Evolutionary conservation across 2,329 filamentous ascomycete genomes (phyloP), one percentile per base, ranked within the genome.

Genomic region (Trichophyton rubrum): DNA sequence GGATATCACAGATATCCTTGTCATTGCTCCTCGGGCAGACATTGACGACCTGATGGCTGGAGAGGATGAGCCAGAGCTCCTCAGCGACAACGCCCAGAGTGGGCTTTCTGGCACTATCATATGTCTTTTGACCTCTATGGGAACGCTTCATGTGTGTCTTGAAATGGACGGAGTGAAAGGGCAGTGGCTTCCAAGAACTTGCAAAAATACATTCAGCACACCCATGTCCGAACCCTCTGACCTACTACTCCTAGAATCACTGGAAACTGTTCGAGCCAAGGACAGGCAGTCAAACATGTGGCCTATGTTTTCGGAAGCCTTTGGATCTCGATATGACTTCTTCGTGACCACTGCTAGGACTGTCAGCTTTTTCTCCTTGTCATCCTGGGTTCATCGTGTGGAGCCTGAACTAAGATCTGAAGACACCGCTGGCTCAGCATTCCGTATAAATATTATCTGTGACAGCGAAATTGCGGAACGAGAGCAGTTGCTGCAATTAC

Each of bases 121-220:
- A 5, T 84, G 81, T 66, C 69, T 86, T 8, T 75, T 81, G 15
- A 84, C 81, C 2, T 78, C 76, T 38, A 77, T 75, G 22, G 79
- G 79, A 51, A 76, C 80, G 60, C 74, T 86, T 6, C 80, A 84
- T 64, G 70, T 85, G 35, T 85, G 80, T 63, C 74, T 86, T 30
- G 82, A 86, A 64, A 69, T 85, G 35, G 80, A 85, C 58, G 83
- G 82, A 0, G 78, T 86, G 2, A 78, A 84, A 65, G 83, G 81
- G 6, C 80, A 83, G 66, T 86, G 84, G 84, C 76, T 86, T 6
- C 83, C 83, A 1, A 75, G 73, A 59, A 70, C 70, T 17, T 72
- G 67, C 58, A 73, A 70, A 57, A 73, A 72, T 58, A 67, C 71
- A 0, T 78, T 78, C 65, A 71, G 68, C 27, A 71, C 73, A 11